These are phyloP conservation scores for Xylogone sp. DNA, from an alignment of 2,329 filamentous ascomycete species.

Conservation along the genomic window DNA sequence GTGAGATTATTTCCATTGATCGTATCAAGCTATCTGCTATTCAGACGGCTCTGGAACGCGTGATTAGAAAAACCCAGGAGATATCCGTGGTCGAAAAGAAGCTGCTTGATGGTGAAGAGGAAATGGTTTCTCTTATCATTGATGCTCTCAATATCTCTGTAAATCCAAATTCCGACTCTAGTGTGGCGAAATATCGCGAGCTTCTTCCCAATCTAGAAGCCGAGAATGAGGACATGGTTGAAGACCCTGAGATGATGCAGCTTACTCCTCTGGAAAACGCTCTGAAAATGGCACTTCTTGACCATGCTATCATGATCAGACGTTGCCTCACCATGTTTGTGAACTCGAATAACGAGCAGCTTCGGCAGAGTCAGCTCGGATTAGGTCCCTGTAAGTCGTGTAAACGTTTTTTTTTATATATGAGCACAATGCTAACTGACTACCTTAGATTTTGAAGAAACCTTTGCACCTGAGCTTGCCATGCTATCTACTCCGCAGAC, in stretches of 20 bases:
- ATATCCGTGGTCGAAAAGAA: constrained; percentile 73
- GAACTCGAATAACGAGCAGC: constrained; percentile 30
- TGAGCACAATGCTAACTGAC: not conserved
- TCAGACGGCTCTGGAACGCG: constrained; percentile 87
- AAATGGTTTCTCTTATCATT: constrained; percentile 63
- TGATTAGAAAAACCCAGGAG: constrained; percentile 86
- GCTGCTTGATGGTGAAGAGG: constrained; percentile 68
- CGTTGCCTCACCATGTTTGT: constrained; percentile 70
- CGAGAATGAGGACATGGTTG: constrained; percentile 37
- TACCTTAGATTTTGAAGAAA: constrained; percentile 52
- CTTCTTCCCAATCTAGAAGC: constrained; percentile 54
- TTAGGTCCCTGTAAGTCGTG: not conserved
- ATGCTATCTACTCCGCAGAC: constrained; percentile 50
- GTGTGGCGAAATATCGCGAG: constrained; percentile 72
- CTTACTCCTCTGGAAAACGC: constrained; percentile 66
- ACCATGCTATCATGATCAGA: constrained; percentile 85
- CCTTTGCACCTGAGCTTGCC: constrained; percentile 63
- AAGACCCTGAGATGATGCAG: constrained; percentile 37
- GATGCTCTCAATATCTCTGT: constrained; percentile 77
- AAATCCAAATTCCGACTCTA: constrained; percentile 69
- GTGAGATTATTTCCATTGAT: constrained; percentile 71
- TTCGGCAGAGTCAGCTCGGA: not conserved
- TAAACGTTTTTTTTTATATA: constrained; percentile 28
- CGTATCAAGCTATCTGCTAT: constrained; percentile 64
- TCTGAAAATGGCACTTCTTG: constrained; percentile 79